These are phyloP conservation scores for Delonix regia DNA, from an alignment of 306 rosid genomes.

Conservation along the genomic window DNA sequence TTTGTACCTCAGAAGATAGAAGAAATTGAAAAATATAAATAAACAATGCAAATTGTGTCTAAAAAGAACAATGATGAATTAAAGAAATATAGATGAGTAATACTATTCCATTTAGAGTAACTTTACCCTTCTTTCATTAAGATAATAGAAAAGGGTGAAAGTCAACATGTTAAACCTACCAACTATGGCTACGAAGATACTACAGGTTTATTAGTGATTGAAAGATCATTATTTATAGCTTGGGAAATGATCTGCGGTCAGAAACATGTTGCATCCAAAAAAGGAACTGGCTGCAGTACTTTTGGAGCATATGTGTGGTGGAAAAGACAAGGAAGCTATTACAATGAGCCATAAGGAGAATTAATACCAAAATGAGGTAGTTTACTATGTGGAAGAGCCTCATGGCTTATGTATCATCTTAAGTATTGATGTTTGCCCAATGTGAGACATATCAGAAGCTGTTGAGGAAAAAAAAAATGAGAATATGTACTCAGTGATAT, in stretches of 20 bases:
- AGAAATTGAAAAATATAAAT: background rate
- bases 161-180: slow-evolving; percentile 4
- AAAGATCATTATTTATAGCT: slow-evolving; percentile 16
- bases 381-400: background rate
- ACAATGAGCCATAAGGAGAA: background rate
- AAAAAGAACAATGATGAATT: slow-evolving; percentile 17
- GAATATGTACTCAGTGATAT: background rate
- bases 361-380: background rate
- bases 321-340: slow-evolving; percentile 6
- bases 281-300: background rate
- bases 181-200: background rate
- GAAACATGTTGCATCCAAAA: slow-evolving; percentile 21
- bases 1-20: slow-evolving; percentile 6
- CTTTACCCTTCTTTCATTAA: background rate
- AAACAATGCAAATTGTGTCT: background rate
- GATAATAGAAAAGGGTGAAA: background rate
- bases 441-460: background rate
- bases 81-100: slow-evolving; percentile 14
- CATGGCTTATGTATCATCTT: background rate
- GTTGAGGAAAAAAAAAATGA: background rate
- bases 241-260: slow-evolving; percentile 19
- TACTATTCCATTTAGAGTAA: slow-evolving; percentile 2
- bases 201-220: background rate
- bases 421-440: background rate
- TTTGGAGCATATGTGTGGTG: background rate